phyloP scores from a whole-genome alignment of 805 yeast genomes.

The Wickerhamia fluorescens region DNA sequence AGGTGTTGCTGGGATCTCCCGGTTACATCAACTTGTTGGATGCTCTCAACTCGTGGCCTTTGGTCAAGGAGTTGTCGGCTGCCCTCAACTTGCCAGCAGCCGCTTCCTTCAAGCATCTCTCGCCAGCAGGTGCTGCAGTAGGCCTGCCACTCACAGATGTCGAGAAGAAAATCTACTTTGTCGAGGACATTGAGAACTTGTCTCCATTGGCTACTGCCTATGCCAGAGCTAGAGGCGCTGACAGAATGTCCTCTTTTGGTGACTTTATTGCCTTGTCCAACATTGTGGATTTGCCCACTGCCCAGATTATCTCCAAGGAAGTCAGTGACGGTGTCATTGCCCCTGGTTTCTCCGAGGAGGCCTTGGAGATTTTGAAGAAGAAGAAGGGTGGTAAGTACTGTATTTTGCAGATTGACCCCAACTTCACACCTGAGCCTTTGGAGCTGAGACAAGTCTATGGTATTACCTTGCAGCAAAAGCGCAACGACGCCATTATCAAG shows the following conservation, averaged over 20 bases:
- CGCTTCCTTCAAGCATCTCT: slow-evolving; percentile 97
- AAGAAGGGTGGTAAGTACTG: slow-evolving; percentile 98
- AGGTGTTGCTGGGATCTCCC: slow-evolving; percentile 90
- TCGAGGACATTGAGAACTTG: slow-evolving; percentile 86
- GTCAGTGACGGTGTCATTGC: slow-evolving; percentile 99
- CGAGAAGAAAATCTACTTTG: slow-evolving; percentile 94
- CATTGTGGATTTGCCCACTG: slow-evolving; percentile 94
- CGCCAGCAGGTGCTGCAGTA: slow-evolving; percentile 98
- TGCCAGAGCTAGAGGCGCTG: slow-evolving; percentile 99
- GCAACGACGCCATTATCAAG: slow-evolving; percentile 95
- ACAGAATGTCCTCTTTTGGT: slow-evolving; percentile 98
- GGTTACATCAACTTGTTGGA: slow-evolving; percentile 96
- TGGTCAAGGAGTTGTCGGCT: slow-evolving; percentile 93
- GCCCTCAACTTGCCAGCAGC: slow-evolving; percentile 96
- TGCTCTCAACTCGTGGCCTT: slow-evolving; percentile 97
- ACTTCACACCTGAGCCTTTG: slow-evolving; percentile 68
- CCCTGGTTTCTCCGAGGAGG: slow-evolving; percentile 92
- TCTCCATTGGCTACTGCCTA: slow-evolving; percentile 97
- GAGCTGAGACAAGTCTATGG: slow-evolving; percentile 98
- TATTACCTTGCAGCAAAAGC: slow-evolving; percentile 88
- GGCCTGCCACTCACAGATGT: slow-evolving; percentile 87
- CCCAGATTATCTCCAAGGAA: slow-evolving; percentile 93
- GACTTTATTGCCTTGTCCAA: slow-evolving; percentile 97
- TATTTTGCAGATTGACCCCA: slow-evolving; percentile 92
- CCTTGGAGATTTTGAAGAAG: slow-evolving; percentile 77